These are phyloP conservation scores for Fomitopsis pinicola DNA, from an alignment of 1,284 basidiomycete species.

Conservation along the genomic window DNA sequence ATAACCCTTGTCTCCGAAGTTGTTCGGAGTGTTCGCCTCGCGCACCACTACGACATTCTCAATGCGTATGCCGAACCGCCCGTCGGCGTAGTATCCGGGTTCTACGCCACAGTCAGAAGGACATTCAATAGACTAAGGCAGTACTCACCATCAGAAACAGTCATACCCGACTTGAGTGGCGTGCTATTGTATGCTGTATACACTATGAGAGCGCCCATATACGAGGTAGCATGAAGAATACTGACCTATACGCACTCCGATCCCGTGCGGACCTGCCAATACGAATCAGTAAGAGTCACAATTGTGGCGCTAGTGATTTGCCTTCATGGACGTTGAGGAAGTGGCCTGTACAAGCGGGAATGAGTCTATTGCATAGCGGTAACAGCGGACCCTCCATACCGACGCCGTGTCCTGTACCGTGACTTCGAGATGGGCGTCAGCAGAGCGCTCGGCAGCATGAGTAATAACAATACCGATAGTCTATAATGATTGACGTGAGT, in stretches of 20 bases:
- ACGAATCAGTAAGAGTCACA: not conserved
- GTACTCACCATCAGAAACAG: conserved; percentile 73
- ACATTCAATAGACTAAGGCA: not conserved
- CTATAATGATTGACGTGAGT: conserved; percentile 13
- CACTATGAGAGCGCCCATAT: not conserved
- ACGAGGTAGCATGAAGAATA: not conserved
- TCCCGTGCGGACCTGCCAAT: conserved; percentile 72
- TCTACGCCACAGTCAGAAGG: conserved; percentile 38
- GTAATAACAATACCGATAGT: conserved; percentile 26
- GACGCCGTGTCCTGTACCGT: conserved; percentile 93
- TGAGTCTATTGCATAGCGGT: not conserved
- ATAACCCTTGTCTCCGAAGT: conserved; percentile 84
- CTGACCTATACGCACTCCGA: conserved; percentile 74
- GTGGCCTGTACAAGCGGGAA: conserved; percentile 39
- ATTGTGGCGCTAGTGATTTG: conserved; percentile 8
- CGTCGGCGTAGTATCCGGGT: conserved; percentile 93
- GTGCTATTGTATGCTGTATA: conserved; percentile 58
- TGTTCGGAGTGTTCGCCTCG: conserved; percentile 70
- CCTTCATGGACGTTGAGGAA: conserved; percentile 94
- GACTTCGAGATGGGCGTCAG: conserved; percentile 32
- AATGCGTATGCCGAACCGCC: conserved; percentile 89
- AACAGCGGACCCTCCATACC: conserved; percentile 30
- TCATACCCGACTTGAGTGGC: conserved; percentile 80
- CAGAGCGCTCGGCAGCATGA: not conserved
- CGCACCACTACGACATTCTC: conserved; percentile 84